These are phyloP conservation scores for Xerocomellus amylosporus DNA, from an alignment of 768 basidiomycete species.

Conservation along the genomic window DNA sequence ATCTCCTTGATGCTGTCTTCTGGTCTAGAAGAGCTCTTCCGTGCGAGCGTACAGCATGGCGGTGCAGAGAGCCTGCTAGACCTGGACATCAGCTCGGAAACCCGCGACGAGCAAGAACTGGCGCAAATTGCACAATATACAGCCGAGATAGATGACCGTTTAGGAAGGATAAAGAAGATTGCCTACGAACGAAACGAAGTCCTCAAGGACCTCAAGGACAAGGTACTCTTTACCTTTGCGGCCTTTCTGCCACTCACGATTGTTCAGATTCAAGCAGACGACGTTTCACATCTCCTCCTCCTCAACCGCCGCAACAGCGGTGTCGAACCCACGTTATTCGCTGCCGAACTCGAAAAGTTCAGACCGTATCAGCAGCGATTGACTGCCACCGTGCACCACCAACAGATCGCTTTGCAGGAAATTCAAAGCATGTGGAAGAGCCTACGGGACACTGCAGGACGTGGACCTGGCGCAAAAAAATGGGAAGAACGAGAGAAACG, in stretches of 20 bases:
- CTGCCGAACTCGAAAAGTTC: constrained; percentile 94
- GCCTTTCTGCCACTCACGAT: background rate
- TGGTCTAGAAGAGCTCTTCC: constrained; percentile 61
- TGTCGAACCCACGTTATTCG: constrained; percentile 86
- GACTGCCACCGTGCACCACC: constrained; percentile 71
- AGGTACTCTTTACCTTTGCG: too few relatives aligned
- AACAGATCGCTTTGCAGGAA: constrained; percentile 72
- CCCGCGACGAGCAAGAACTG: constrained; percentile 63
- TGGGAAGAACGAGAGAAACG: constrained; percentile 81
- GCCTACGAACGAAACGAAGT: constrained; percentile 81
- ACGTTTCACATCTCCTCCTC: constrained; percentile 91
- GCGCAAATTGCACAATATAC: constrained; percentile 65
- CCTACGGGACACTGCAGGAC: constrained; percentile 69
- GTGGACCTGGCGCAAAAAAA: constrained; percentile 71
- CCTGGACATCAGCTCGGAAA: constrained; percentile 62
- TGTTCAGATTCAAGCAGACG: constrained; percentile 87
- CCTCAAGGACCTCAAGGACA: constrained; percentile 93
- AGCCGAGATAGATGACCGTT: constrained; percentile 70
- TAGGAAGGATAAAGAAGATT: constrained; percentile 79
- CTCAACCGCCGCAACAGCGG: constrained; percentile 83
- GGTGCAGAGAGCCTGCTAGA: constrained; percentile 59
- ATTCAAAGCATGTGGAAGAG: constrained; percentile 69
- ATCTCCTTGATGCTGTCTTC: constrained; percentile 59
- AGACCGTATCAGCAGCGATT: constrained; percentile 85
- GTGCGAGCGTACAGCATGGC: constrained; percentile 47